phyloP scores from a whole-genome alignment of 1,139 yeast species.

The Candida smagusa region DNA sequence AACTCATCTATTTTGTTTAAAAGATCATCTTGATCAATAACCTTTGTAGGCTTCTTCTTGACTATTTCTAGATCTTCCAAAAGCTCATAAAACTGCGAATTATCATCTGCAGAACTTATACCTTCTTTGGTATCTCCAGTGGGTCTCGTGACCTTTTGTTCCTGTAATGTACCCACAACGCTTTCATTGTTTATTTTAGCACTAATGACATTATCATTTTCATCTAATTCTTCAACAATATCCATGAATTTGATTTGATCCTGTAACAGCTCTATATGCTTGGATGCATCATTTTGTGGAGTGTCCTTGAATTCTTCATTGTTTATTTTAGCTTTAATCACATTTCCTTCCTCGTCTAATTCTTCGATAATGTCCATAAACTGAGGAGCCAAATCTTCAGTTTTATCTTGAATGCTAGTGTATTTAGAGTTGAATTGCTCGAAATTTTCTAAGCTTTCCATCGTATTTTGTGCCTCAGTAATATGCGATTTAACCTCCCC shows the following conservation, averaged over 20 bases:
- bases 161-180: neutral
- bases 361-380: constrained; percentile 82
- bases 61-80: constrained; percentile 50
- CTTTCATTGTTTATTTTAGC: neutral
- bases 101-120: constrained; percentile 18
- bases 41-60: constrained; percentile 2
- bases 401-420: constrained; percentile 22
- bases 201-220: constrained; percentile 9
- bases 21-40: constrained; percentile 18
- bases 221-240: neutral
- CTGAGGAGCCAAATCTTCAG: constrained; percentile 45
- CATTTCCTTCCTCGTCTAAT: constrained; percentile 75
- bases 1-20: constrained; percentile 29
- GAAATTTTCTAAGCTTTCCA: constrained; percentile 28
- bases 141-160: neutral
- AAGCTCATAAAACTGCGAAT: constrained; percentile 35
- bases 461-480: constrained; percentile 40
- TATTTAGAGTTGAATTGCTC: constrained; percentile 11
- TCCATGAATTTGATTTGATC: neutral
- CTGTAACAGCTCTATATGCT: neutral
- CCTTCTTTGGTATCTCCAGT: constrained; percentile 7
- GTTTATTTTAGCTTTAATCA: constrained; percentile 40
- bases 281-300: neutral
- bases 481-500: constrained; percentile 40
- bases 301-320: constrained; percentile 10